phyloP scores from a whole-genome alignment of 805 yeast species.

The Myxozyma lipomycoides region DNA sequence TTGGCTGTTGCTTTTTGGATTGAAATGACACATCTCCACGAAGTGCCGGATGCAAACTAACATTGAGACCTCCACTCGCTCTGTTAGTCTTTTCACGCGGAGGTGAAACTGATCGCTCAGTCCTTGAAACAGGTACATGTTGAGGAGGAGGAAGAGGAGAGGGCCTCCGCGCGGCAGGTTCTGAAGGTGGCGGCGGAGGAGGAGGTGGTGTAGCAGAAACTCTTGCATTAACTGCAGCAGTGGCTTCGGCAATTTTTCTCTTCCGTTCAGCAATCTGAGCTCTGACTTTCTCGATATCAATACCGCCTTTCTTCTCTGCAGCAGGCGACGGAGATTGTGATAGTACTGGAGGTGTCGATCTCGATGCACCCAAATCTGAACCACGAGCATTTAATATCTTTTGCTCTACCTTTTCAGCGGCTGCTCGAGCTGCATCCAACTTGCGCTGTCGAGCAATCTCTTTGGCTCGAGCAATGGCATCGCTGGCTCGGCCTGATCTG shows the following conservation, averaged over 20 bases:
- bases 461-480: conserved; percentile 15
- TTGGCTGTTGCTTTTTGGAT: conserved; percentile 1
- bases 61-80: conserved; percentile 33
- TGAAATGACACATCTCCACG: conserved; percentile 10
- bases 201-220: conserved; percentile 3
- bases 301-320: not conserved
- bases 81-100: conserved; percentile 1
- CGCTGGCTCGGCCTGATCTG: conserved; percentile 8
- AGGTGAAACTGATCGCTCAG: no score
- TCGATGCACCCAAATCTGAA: conserved; percentile 8
- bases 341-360: conserved; percentile 11
- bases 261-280: conserved; percentile 25
- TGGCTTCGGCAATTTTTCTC: conserved; percentile 10
- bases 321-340: conserved; percentile 7
- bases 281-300: conserved; percentile 19
- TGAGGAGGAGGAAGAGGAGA: not conserved
- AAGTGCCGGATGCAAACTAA: conserved; percentile 36
- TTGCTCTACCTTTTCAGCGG: conserved; percentile 13
- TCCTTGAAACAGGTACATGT: no score
- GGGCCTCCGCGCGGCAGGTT: not conserved
- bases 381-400: conserved; percentile 7
- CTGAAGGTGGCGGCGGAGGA: not conserved
- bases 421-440: conserved; percentile 19
- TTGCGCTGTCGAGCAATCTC: conserved; percentile 17
- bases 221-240: conserved; percentile 15